phyloP scores from a whole-genome alignment of 2,329 filamentous ascomycete species.

The Rhinocladiella mackenziei region DNA sequence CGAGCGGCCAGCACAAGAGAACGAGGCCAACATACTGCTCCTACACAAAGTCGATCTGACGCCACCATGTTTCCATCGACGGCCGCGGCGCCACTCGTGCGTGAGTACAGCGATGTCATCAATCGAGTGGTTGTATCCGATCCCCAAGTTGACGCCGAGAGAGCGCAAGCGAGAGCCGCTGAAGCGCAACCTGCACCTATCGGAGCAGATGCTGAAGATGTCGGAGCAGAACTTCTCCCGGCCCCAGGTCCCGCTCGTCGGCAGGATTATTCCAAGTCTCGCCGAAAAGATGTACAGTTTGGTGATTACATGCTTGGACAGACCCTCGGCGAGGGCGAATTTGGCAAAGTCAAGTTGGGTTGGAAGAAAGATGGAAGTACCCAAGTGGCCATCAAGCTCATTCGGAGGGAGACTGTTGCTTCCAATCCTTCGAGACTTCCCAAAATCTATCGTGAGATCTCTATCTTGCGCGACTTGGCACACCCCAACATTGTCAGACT shows the following conservation, averaged over 20 bases:
- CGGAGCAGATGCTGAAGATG: constrained; percentile 47
- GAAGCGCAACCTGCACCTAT: constrained; percentile 50
- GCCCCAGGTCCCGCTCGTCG: constrained; percentile 40
- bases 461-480: constrained; percentile 78
- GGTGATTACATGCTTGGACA: constrained; percentile 94
- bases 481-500: constrained; percentile 96
- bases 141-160: constrained; percentile 67
- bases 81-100: constrained; percentile 58
- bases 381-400: constrained; percentile 96
- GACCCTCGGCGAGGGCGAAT: constrained; percentile 95
- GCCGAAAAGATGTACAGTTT: constrained; percentile 77
- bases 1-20: constrained; percentile 41
- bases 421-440: constrained; percentile 82
- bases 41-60: constrained; percentile 34
- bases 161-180: constrained; percentile 65
- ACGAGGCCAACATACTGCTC: constrained; percentile 36
- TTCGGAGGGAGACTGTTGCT: constrained; percentile 84
- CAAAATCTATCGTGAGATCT: constrained; percentile 96
- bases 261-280: constrained; percentile 56
- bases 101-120: constrained; percentile 75
- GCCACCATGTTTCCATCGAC: constrained; percentile 53
- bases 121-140: constrained; percentile 73
- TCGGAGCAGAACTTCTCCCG: constrained; percentile 37
- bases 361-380: constrained; percentile 96
- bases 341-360: constrained; percentile 96